Base-by-base conservation (phyloP, 805 yeast species). In the Priceomyces melissophilus region DNA sequence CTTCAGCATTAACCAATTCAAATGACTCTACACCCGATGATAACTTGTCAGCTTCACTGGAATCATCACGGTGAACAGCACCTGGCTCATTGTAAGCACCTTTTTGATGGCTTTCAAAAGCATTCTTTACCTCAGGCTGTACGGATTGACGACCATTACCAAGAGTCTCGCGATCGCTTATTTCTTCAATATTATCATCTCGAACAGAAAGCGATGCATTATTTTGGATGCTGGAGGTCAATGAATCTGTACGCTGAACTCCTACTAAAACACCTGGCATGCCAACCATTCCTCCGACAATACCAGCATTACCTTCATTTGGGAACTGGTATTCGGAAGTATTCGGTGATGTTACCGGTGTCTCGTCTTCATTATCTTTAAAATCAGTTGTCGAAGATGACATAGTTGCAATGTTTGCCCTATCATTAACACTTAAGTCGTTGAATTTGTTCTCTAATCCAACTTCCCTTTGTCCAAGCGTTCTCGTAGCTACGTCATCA, bases 181-280 rank as follows among this genome's bases (percentile, higher is more conserved):
- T 57, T 20, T 64, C 69, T 14, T 67, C 75, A 32, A 69, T 63
- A 41, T 69, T 70, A 45, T 70, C 96, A 47, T 86, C 96, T 45
- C 96, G 80, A 6, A 88, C 95, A 15, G 96, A 86, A 62, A 81
- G 78, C 0, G 97, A 90, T 2, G 97, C 88, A 59, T 91, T 89
- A 64, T 90, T 90, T 53, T 85, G 91, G 27, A 89, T 95, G 33
- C 96, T 86, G 0, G 96, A 88, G 0, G 96, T 86, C 30, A 85
- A 78, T 0, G 96, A 86, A 43, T 82, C 85, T 2, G 95, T 86
- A 52, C 93, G 42, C 73, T 79, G 70, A 4, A 69, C 71, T 7
- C 72, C 72, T 11, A 65, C 66, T 36, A 67, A 55, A 3, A 60
- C 73, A n/a, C 74, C 71, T 1, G 69, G 69, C 66, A 69, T 64